Evolutionary conservation across 1,284 basidiomycete species (phyloP), one percentile per base, ranked within the genome.

Genomic region (Cryptococcus hybrid): DNA sequence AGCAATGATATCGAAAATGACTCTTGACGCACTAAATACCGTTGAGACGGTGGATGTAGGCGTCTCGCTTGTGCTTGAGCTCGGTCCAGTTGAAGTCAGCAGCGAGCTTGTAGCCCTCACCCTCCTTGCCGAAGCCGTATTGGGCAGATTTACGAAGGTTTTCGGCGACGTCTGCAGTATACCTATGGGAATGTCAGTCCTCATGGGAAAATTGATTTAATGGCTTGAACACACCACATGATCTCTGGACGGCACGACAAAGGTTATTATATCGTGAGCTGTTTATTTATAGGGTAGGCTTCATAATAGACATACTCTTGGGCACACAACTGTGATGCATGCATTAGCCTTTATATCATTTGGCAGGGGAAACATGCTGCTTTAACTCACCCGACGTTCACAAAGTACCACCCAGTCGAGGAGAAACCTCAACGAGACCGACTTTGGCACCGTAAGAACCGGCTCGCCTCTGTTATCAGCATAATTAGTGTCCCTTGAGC

Each of bases 391-490:
- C 73, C 78, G 39, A 77, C 84, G 63, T 84, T 98, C 61, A 99
- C 95, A 73, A 99, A 40, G 96, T 99, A 47, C 96, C 96, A 43
- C 96, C 96, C 5, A 95, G 84, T 43, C 83, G 77, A 18, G 85
- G 84, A 7, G 85, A 84, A 51, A 82, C 83, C 77, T 99, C 95
- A 38, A 97, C 86, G 30, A 98, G 81, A 9, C 90, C 92, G 51
- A 92, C 92, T 77, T 95, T 97, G 73, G 89, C 91, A 53, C 95
- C 94, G 76, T 98, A 95, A 24, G 83, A 83, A n/a, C 88, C 89
- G 11, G 94, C 94, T 57, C 96, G 85, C 62, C 92, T 84, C 90
- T 90, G 69, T 5, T n/a, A n/a, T n/a, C 18, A 15, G 2, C 48
- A 13, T 7, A 13, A 15, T 58, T 24, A 46, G 40, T 30, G 12